phyloP scores from a whole-genome alignment of 208 protist genomes.

The Crithidia acanthocephali region DNA sequence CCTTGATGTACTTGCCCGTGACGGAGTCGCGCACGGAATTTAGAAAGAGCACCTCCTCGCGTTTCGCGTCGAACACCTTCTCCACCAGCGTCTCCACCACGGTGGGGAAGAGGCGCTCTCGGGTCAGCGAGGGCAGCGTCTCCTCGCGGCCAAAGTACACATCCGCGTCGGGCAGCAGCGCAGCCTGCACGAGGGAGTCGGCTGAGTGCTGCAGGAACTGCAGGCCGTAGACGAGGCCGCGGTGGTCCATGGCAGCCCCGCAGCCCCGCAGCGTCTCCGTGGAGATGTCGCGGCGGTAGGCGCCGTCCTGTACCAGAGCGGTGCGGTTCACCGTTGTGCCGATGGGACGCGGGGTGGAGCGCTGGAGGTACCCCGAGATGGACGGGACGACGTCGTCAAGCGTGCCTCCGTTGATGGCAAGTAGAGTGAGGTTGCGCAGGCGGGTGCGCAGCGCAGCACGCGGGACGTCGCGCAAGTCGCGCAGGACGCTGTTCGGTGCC shows the following conservation, averaged over 20 bases:
- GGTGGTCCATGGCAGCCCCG: slow-evolving; percentile 68
- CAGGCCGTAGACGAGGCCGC: slow-evolving; percentile 75
- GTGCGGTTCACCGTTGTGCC: slow-evolving; percentile 27
- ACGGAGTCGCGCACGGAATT: slow-evolving; percentile 27
- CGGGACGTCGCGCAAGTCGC: slow-evolving; percentile 35
- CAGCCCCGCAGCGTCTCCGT: slow-evolving; percentile 75
- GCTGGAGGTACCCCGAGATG: slow-evolving; percentile 54
- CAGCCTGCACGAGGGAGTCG: slow-evolving; percentile 64
- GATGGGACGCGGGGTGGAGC: slow-evolving; percentile 38
- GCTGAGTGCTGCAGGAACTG: slow-evolving; percentile 65
- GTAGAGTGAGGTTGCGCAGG: slow-evolving; percentile 41
- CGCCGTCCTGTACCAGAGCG: slow-evolving; percentile 12
- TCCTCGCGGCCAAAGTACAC: slow-evolving; percentile 45
- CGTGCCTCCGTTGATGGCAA: slow-evolving; percentile 73
- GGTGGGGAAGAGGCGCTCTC: slow-evolving; percentile 61
- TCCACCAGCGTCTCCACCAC: slow-evolving; percentile 56
- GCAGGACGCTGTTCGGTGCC: slow-evolving; percentile 34
- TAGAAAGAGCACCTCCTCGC: slow-evolving; percentile 43
- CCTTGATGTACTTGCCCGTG: slow-evolving; percentile 36
- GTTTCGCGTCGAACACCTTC: slow-evolving; percentile 11
- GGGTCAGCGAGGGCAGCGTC: slow-evolving; percentile 25
- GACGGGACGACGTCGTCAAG: slow-evolving; percentile 77
- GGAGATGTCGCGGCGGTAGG: slow-evolving; percentile 59
- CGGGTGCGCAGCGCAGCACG: slow-evolving; percentile 40
- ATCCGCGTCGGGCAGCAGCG: slow-evolving; percentile 47